Evolutionary conservation across 345 rosid genomes (phyloP), one percentile per base, ranked within the genome.

Genomic region (Populus alba): DNA sequence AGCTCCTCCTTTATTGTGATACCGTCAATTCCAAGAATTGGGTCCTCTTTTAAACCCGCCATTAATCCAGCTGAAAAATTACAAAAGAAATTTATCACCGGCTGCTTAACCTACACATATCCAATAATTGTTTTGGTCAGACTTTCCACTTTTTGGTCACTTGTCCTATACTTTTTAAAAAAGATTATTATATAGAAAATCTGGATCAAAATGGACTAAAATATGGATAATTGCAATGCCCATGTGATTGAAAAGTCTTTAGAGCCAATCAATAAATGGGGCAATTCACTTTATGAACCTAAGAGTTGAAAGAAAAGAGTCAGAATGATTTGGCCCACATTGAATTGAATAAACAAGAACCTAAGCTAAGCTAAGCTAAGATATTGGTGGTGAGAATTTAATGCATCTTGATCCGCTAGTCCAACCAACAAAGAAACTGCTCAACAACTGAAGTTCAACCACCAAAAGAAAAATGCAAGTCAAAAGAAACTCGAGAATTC

Each of bases 21-120:
- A 23, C 63, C 85, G 83, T 83, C 78, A 84, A 81, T 76, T 62
- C 76, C 91, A 85, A 84, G 86, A 87, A 81, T 80, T 82, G 84
- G 83, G 84, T 79, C 85, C 81, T 70, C 86, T 51, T 69, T 81
- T 80, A 74, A 74, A 79, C 81, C 72, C 75, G 86, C 86, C 91
- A 88, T 88, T 71, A 66, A 68, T 74, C 81, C 80, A 38, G 57
- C 76, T 43, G 11, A 22, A 18, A 51, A 55, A 55, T 22, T 20
- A 53, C 9, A 55, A 55, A 55, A 22, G 25, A 55, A 8, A 18
- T 51, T 70, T 72, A 53, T 84, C 35, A 75, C 68, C 82, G 68
- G 43, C 76, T 43, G 35, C 72, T 85, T 77, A 78, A 74, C 81
- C 84, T 73, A 73, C 75, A 71, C 77, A 72, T 51, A 77, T 77